Evolutionary conservation across 805 yeast species (phyloP), one percentile per base, ranked within the genome.

Genomic region (Candida peoriensis): DNA sequence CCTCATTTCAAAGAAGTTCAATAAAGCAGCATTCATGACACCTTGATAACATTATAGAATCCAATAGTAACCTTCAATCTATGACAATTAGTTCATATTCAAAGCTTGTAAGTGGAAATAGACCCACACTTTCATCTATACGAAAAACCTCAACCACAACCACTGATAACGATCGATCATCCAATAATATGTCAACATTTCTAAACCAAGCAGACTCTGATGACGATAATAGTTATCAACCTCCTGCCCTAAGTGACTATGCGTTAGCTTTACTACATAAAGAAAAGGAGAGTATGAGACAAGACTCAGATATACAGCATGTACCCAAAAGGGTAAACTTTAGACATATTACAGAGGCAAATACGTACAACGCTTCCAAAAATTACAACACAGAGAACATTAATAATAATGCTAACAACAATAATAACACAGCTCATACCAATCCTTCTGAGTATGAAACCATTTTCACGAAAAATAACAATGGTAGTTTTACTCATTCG

Each of bases 201-300:
- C 34, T 41, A 19, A 30, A 22, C 7, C 48, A 39, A 20, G 35
- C 41, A 4, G 56, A 51, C n/a, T 51, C 55, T 1, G 56, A 51
- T 31, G 67, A 61, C 33, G 80, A 74, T 40, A 68, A 63, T 41
- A 69, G 72, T 25, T 71, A 71, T 47, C 62, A 70, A 28, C 81
- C 81, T 1, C 83, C 83, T 3, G 75, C 74, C 11, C 60, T 76
- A 39, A 75, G 81, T 48, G 66, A 75, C 6, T 77, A 75, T 47
- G 74, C 78, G 24, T 61, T 72, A 15, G 80, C 77, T 18, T 55
- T 76, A 17, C 55, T 76, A 24, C 64, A 68, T 26, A 63, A 57
- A 15, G 54, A 45, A 25, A 46, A 54, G 48, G 43, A 41, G 32
- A 24, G 15, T 24, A 13, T 24, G 4, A 7, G 15, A 9, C 26